phyloP scores from a whole-genome alignment of 495 filamentous ascomycete genomes.

The Collariella sp. region DNA sequence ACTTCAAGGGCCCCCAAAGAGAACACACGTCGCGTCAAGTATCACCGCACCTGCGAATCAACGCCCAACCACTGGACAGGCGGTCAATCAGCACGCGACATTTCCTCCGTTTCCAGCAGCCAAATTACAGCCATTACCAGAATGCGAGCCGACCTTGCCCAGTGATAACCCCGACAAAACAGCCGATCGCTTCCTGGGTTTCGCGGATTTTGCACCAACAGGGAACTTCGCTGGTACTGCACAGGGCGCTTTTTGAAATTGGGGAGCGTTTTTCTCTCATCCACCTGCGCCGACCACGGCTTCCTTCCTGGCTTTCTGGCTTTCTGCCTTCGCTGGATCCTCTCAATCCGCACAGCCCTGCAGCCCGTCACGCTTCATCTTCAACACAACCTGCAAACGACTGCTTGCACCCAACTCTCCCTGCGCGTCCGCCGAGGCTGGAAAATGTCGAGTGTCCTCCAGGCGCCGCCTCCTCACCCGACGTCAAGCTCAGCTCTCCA shows the following conservation, averaged over 20 bases:
- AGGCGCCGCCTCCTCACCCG: constrained; percentile 45
- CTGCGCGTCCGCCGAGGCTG: constrained; percentile 22
- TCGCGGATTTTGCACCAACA: constrained; percentile 14
- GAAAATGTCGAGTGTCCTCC: constrained; percentile 50
- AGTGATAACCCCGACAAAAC: constrained; percentile 7
- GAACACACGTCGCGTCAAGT: constrained; percentile 1
- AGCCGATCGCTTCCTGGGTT: constrained; percentile 2
- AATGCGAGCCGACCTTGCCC: constrained; percentile 15
- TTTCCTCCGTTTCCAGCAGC: not conserved
- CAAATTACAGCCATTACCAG: constrained; percentile 4
- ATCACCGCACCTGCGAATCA: constrained; percentile 1
- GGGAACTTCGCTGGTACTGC: constrained; percentile 9
- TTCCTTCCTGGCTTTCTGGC: constrained; percentile 5
- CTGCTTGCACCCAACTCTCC: constrained; percentile 3
- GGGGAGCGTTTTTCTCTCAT: constrained; percentile 11
- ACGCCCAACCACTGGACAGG: constrained; percentile 1
- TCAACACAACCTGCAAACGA: not conserved
- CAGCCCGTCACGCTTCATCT: constrained; percentile 11
- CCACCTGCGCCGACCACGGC: constrained; percentile 7
- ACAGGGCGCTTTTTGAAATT: constrained; percentile 11
- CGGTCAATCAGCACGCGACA: constrained; percentile 2
- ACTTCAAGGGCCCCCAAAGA: not conserved
- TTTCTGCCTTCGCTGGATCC: not conserved
- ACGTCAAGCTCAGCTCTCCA: constrained; percentile 39
- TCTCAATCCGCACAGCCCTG: constrained; percentile 1